Percentiles rank a stretch among this genome's conserved stretches.
Evolutionary conservation across 176 grass and related monocot genomes (phyloP).

Genomic region (Ananas comosus): DNA sequence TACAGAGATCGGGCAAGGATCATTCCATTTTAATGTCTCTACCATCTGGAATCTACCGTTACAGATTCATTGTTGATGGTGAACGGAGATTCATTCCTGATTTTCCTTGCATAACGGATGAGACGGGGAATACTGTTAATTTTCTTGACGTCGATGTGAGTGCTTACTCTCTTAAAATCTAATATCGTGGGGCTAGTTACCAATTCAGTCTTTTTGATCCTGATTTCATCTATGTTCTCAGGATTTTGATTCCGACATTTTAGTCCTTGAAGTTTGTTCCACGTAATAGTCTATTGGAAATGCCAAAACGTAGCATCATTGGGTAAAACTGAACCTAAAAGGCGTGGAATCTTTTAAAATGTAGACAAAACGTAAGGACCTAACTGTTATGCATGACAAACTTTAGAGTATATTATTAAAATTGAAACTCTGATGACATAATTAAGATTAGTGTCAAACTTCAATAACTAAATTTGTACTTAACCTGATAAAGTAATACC

Average conservation of each 20-base stretch:
- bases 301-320: too few relatives aligned
- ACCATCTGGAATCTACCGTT: conserved; percentile 70
- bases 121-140: conserved; percentile 51
- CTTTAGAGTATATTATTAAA: too few relatives aligned
- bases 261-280: too few relatives aligned
- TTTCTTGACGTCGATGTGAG: conserved; percentile 89
- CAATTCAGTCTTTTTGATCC: too few relatives aligned
- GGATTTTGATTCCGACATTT: not conserved
- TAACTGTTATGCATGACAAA: too few relatives aligned
- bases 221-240: not conserved
- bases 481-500: too few relatives aligned
- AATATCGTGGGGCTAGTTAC: not conserved
- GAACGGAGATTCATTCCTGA: conserved; percentile 51
- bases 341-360: too few relatives aligned
- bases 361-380: too few relatives aligned
- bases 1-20: conserved; percentile 71
- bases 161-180: conserved; percentile 20
- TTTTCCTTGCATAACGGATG: conserved; percentile 44
- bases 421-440: too few relatives aligned
- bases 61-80: conserved; percentile 62
- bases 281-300: too few relatives aligned
- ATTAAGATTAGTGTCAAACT: not conserved
- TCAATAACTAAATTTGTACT: not conserved
- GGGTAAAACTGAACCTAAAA: too few relatives aligned
- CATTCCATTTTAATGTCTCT: conserved; percentile 53